Conservation (phyloP, 352 stramenopile genomes). For the Phytophthora sojae region DNA sequence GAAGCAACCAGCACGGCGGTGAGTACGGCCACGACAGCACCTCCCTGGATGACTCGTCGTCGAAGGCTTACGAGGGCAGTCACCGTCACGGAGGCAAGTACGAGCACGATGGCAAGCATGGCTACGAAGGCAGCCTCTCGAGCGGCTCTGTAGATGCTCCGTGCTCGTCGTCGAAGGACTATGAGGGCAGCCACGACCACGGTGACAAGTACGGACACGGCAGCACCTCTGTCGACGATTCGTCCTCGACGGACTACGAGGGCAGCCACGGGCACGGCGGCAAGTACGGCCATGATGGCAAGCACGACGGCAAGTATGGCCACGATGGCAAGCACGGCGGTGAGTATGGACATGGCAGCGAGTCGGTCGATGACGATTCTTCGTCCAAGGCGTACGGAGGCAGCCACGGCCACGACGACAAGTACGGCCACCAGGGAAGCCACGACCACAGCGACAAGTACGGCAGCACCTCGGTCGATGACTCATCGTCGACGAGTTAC, state of each 20-base stretch:
- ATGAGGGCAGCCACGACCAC: background rate
- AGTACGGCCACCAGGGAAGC: too few species aligned
- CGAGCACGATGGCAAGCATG: background rate
- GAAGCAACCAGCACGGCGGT: background rate
- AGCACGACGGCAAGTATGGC: background rate
- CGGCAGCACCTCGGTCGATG: background rate
- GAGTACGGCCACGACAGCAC: background rate
- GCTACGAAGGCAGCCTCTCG: conserved; percentile 3
- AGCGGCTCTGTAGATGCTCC: conserved; percentile 2
- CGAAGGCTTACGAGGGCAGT: background rate
- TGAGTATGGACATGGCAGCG: background rate
- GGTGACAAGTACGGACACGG: conserved; percentile 2
- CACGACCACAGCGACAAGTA: background rate
- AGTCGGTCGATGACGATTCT: background rate
- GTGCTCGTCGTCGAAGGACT: conserved; percentile 10
- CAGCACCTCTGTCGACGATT: conserved; percentile 1
- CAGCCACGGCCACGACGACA: background rate
- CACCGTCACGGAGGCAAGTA: background rate
- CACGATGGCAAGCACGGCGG: background rate
- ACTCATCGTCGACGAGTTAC: background rate
- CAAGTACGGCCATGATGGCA: background rate
- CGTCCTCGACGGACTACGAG: conserved; percentile 9
- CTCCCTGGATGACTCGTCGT: background rate
- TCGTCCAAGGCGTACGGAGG: background rate
- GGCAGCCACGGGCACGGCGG: background rate